These are phyloP conservation scores for Aquanectria penicillioides DNA, from an alignment of 2,329 filamentous ascomycete species.

Conservation along the genomic window DNA sequence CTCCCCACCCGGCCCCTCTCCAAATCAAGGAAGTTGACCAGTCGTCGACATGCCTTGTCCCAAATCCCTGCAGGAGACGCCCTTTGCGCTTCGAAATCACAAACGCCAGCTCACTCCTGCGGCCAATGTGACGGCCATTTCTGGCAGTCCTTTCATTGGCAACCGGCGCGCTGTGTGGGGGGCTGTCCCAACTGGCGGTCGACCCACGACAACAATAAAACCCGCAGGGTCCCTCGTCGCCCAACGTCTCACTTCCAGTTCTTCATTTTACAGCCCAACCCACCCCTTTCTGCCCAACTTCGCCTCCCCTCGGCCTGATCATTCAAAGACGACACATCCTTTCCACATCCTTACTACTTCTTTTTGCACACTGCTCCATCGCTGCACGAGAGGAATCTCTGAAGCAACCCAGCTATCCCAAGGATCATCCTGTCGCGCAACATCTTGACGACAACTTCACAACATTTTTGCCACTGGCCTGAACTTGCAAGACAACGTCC, in stretches of 20 bases:
- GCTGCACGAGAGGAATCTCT: constrained; percentile 27
- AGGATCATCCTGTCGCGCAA: constrained; percentile 44
- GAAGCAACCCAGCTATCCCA: constrained; percentile 36
- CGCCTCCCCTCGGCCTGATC: constrained; percentile 35
- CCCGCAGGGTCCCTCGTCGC: constrained; percentile 58
- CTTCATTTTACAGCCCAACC: constrained; percentile 51
- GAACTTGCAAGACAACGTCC: constrained; percentile 41
- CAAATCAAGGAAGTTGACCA: constrained; percentile 53
- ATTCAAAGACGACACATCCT: constrained; percentile 38
- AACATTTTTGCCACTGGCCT: constrained; percentile 42
- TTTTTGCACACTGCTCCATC: constrained; percentile 30
- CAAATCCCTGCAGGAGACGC: constrained; percentile 45
- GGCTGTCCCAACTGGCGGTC: constrained; percentile 37
- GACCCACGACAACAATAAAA: constrained; percentile 57
- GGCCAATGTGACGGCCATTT: constrained; percentile 57
- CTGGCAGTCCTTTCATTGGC: constrained; percentile 38
- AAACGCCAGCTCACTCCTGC: constrained; percentile 59
- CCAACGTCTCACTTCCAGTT: constrained; percentile 46
- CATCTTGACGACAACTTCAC: constrained; percentile 38
- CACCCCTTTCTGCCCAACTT: constrained; percentile 51
- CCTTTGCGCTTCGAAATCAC: constrained; percentile 43
- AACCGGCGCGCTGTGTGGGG: constrained; percentile 37
- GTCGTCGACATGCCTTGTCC: constrained; percentile 44
- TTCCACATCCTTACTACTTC: constrained; percentile 34
- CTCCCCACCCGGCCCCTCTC: constrained; percentile 49